Percentiles rank a stretch among this genome's conserved stretches.
Evolutionary conservation across 1,139 yeast genomes (phyloP).

Genomic region (Hyphopichia khmerensis): DNA sequence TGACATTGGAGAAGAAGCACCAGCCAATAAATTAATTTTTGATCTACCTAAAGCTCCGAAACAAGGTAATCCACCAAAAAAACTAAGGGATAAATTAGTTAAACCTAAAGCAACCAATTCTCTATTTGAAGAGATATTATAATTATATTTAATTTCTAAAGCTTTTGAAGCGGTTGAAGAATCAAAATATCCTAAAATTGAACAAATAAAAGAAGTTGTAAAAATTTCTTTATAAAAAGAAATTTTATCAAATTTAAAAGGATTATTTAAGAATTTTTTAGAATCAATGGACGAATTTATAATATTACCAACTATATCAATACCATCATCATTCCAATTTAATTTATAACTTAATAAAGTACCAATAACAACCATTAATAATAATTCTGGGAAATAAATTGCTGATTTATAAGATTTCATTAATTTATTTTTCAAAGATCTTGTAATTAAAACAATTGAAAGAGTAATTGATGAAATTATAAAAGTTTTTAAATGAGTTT

Average conservation of each 20-base stretch:
- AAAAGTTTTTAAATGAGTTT: slow-evolving; percentile 21
- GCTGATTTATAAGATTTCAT: slow-evolving; percentile 20
- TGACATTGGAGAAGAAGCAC: slow-evolving; percentile 35
- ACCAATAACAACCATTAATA: slow-evolving; percentile 30
- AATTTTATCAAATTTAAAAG: slow-evolving; percentile 17
- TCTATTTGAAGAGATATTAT: slow-evolving; percentile 30
- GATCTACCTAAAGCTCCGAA: slow-evolving; percentile 41
- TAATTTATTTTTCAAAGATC: slow-evolving; percentile 17
- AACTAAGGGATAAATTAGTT: slow-evolving; percentile 25
- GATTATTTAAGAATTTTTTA: slow-evolving; percentile 17
- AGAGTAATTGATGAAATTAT: slow-evolving; percentile 21
- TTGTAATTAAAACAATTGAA: slow-evolving; percentile 18
- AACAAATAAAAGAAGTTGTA: slow-evolving; percentile 29
- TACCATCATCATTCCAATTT: slow-evolving; percentile 26
- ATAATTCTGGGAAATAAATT: slow-evolving; percentile 31
- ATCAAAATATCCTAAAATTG: slow-evolving; percentile 34
- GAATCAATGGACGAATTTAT: slow-evolving; percentile 6
- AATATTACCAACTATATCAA: slow-evolving; percentile 30
- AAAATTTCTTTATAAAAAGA: slow-evolving; percentile 23
- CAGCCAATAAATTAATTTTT: slow-evolving; percentile 31
- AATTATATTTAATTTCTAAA: slow-evolving; percentile 30
- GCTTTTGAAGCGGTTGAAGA: slow-evolving; percentile 35
- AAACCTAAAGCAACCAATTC: slow-evolving; percentile 34
- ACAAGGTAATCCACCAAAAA: slow-evolving; percentile 33
- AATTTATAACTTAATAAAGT: slow-evolving; percentile 22